A percentile compares a stretch with the other conserved stretches of the same genome.
Conservation (phyloP, 768 basidiomycete genomes). For the Pleurotus ostreatus region DNA sequence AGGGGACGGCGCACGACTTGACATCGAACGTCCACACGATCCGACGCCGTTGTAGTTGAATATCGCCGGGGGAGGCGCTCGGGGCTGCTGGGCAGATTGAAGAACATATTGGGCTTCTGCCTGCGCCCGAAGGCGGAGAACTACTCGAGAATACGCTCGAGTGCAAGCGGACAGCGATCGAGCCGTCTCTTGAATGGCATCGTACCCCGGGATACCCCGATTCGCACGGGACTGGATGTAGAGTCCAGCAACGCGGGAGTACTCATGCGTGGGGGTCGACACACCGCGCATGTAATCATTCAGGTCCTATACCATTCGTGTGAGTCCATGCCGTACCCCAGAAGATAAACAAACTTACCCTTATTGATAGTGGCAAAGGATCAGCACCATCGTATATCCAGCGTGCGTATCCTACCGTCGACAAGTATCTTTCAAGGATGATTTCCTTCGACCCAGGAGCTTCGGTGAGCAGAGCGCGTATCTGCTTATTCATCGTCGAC, state of each 20-base stretch:
- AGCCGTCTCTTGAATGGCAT: conserved; percentile 37
- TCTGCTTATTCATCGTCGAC: conserved; percentile 50
- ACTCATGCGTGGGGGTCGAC: conserved; percentile 71
- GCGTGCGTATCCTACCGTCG: conserved; percentile 65
- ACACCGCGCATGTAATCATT: conserved; percentile 79
- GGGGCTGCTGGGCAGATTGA: conserved; percentile 18
- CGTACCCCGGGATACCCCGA: conserved; percentile 39
- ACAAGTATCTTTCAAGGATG: conserved; percentile 65
- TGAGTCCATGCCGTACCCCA: conserved; percentile 5
- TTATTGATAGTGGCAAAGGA: conserved; percentile 57
- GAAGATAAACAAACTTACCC: conserved; percentile 36
- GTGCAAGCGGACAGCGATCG: conserved; percentile 54
- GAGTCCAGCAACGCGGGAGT: conserved; percentile 52
- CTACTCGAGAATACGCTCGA: conserved; percentile 75
- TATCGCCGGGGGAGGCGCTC: conserved; percentile 12
- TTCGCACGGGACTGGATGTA: conserved; percentile 49
- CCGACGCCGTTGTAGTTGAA: conserved; percentile 1
- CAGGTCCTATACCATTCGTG: conserved; percentile 53
- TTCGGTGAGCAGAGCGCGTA: conserved; percentile 46
- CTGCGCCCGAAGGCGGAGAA: conserved; percentile 73
- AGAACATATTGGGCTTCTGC: conserved; percentile 54
- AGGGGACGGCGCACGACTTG: conserved; percentile 69
- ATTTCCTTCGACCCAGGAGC: conserved; percentile 51
- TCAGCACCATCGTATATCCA: conserved; percentile 65
- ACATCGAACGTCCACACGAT: conserved; percentile 26